phyloP scores from a whole-genome alignment of 2,329 filamentous ascomycete genomes.

The Alternaria novae-zelandiae region DNA sequence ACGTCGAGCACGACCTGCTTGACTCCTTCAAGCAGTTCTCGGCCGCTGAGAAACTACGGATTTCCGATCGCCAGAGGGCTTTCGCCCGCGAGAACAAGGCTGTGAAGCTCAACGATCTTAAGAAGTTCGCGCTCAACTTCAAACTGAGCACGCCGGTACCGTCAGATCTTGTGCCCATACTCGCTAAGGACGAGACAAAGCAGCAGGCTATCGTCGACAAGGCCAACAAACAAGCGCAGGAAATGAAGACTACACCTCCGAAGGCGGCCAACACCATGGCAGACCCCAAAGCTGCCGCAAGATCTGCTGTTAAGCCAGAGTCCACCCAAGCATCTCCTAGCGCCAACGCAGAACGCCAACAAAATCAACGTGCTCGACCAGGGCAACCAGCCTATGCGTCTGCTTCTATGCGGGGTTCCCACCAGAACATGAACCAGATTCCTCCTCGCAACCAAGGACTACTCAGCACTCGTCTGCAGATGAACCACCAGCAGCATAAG shows the following conservation, averaged over 20 bases:
- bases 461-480: conserved; percentile 58
- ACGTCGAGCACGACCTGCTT: conserved; percentile 66
- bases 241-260: conserved; percentile 48
- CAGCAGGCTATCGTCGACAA: conserved; percentile 93
- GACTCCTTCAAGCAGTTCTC: conserved; percentile 71
- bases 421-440: conserved; percentile 51
- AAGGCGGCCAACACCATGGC: conserved; percentile 52
- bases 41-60: conserved; percentile 65
- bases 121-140: conserved; percentile 93
- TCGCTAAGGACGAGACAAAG: conserved; percentile 95
- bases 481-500: conserved; percentile 61
- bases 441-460: conserved; percentile 52
- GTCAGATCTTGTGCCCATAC: conserved; percentile 87
- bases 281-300: conserved; percentile 39
- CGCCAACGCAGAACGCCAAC: conserved; percentile 53
- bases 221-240: conserved; percentile 76
- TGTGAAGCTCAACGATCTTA: conserved; percentile 89
- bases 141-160: conserved; percentile 94
- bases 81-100: conserved; percentile 77
- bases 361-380: conserved; percentile 53
- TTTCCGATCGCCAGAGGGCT: conserved; percentile 62
- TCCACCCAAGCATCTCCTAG: conserved; percentile 38
- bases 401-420: conserved; percentile 51
- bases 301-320: conserved; percentile 46
- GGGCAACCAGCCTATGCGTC: conserved; percentile 50